A percentile compares a stretch with the other conserved stretches of the same genome.
Conservation (phyloP, 441 rosid species). For the Cnidoscolus chayamansa region DNA sequence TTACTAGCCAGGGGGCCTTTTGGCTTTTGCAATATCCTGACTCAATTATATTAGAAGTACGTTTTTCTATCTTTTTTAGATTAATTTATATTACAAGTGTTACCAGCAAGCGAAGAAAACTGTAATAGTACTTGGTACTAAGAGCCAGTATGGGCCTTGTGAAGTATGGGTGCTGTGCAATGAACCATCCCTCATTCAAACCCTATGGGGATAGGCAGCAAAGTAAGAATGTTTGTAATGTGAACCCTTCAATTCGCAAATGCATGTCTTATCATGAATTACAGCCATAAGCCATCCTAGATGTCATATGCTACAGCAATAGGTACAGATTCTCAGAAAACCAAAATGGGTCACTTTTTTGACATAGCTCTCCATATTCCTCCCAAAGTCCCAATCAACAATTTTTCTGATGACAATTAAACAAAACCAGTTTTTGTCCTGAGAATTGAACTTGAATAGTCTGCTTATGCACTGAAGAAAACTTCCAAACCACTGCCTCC, state of each 20-base stretch:
- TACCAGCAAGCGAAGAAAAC: neutral
- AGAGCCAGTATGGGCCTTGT: neutral
- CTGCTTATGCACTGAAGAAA: neutral
- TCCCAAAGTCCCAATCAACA: no score
- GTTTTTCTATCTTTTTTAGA: no score
- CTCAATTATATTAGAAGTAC: no score
- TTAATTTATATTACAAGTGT: neutral
- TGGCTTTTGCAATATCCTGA: neutral
- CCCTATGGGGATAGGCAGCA: neutral
- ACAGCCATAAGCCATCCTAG: neutral
- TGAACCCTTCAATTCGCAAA: neutral
- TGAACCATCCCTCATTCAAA: constrained; percentile 9
- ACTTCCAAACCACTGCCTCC: neutral
- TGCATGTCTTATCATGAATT: neutral
- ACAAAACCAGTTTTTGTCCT: no score
- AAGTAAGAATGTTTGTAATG: neutral
- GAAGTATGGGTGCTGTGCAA: neutral
- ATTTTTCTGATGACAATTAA: no score
- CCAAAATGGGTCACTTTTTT: no score
- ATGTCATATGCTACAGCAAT: neutral
- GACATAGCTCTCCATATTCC: no score
- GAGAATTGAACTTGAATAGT: no score
- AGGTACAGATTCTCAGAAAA: neutral
- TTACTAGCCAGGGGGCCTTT: neutral
- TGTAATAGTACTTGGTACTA: neutral